Evolutionary conservation across 2,329 filamentous ascomycete genomes (phyloP).

Genomic region (Apiospora koreana): DNA sequence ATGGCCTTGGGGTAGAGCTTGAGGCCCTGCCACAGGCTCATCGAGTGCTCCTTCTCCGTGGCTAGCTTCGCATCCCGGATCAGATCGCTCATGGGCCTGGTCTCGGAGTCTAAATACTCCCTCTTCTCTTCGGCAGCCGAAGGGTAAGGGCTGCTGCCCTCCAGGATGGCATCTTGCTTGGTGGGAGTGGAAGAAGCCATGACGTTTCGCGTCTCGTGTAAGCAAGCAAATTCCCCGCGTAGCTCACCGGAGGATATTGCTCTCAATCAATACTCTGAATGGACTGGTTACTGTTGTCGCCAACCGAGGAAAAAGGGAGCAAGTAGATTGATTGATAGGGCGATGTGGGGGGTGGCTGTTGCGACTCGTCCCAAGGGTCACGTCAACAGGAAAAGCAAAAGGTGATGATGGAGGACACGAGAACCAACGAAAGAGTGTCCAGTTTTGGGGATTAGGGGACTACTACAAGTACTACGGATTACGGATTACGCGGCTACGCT

Average conservation of each 20-base stretch:
- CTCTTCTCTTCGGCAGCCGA: background rate
- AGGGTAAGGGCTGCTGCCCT: background rate
- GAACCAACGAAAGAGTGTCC: background rate
- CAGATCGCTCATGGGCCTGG: constrained; percentile 34
- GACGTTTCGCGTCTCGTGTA: background rate
- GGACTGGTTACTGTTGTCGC: background rate
- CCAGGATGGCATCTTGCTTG: background rate
- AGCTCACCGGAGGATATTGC: background rate
- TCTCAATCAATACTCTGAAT: background rate
- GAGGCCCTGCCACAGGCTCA: constrained; percentile 76
- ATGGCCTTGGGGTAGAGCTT: constrained; percentile 86
- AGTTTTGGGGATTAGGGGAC: too few species aligned
- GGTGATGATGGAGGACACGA: background rate
- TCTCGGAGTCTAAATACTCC: constrained; percentile 9
- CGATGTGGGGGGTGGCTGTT: background rate
- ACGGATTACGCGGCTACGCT: background rate
- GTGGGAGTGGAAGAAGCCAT: background rate
- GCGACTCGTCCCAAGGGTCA: background rate
- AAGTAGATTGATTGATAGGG: background rate
- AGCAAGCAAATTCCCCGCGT: background rate
- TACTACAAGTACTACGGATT: too few species aligned
- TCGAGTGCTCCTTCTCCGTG: constrained; percentile 64
- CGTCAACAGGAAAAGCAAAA: background rate
- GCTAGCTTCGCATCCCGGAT: constrained; percentile 50
- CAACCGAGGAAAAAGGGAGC: background rate